Evolutionary conservation across 2,329 filamentous ascomycete species (phyloP), one percentile per base, ranked within the genome.

Genomic region (Pseudogymnoascus sp.): DNA sequence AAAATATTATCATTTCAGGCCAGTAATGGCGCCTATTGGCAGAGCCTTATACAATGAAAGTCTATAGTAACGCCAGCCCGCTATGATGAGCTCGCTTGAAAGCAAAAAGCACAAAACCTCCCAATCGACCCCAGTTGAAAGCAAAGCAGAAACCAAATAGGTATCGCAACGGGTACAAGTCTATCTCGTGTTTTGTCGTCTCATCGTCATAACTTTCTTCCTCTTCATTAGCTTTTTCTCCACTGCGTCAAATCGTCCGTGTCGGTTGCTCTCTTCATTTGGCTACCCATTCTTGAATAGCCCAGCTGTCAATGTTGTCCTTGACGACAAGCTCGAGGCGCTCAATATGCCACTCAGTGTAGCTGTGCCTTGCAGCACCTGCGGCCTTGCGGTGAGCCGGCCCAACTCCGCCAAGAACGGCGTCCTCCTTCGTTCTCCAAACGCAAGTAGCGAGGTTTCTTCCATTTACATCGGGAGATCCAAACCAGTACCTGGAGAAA

Each of bases 371-470:
- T 72, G 79, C 82, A 74, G 76, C 86, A 74, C 85, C 83, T 80
- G 77, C 90, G 72, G 81, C 92, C 80, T 89, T 77, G 64, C 78
- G 76, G 73, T 85, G 82, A 64, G 86, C 86, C 59, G 81, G 80
- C 11, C 85, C 85, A 62, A 79, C 74, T 31, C 84, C 84, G 64
- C 85, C 86, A 66, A 79, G 79, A 68, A 77, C 79, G 38, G 86
- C 86, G 71, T 88, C 84, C 42, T 82, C 78, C 47, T 80, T 78
- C 33, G 81, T 82, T 67, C 84, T 79, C 86, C 86, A 89, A 65
- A 89, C 73, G 74, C 86, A 92, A 59, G 92, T 96, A 47, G 93
- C 93, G 70, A 97, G 75, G 76, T 96, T 96, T 71, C 85, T 80
- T 66, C 88, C 81, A 61, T 88, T 80, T 47, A 74, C 77, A 76